Base-by-base conservation (phyloP, 768 basidiomycete species). In the Kwoniella dendrophila region DNA sequence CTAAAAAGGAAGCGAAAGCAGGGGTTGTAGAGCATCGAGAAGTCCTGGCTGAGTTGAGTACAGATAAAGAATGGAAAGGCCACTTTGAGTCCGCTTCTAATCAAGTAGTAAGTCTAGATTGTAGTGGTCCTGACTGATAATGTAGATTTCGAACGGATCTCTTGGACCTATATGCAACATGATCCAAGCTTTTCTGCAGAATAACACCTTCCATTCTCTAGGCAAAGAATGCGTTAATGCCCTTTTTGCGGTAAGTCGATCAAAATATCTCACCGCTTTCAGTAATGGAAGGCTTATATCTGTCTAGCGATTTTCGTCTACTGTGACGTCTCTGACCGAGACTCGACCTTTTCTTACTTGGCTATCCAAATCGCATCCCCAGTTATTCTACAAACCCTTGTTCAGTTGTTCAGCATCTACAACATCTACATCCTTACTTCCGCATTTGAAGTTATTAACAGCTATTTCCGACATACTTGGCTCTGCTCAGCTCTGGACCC, bases 311-410 rank as follows among this genome's bases (percentile, higher is more conserved):
- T n/a, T n/a, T n/a, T n/a, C 34, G 16, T 14, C 12, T 20, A 20
- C 41, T 43, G 11, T 5, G 29, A 49, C 12, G 29, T 33, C 3
- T 27, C 38, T 32, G 22, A 29, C 22, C 16, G 30, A 43, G n/a
- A 48, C 48, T 24, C 58, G 60, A 30, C 51, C 43, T 0, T 73
- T 73, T 45, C 50, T 73, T 14, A 36, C 43, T 2, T 67, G 53
- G 38, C 63, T 73, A 11, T 20, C 56, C 24, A 66, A 27, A 59
- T 24, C 62, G 12, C 63, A 68, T 47, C 69, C 73, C 5, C 69
- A 71, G 50, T 47, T 69, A 20, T 57, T 71, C 24, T 75, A 75
- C 62, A 69, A 68, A 41, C 63, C 73, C 11, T 64, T 75, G 20
- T 75, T 75, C 54, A 62, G 62, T 18, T 63, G 68, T 4, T 62